phyloP scores from a whole-genome alignment of 2,329 filamentous ascomycete genomes.

The Allantophomopsis cytisporea region DNA sequence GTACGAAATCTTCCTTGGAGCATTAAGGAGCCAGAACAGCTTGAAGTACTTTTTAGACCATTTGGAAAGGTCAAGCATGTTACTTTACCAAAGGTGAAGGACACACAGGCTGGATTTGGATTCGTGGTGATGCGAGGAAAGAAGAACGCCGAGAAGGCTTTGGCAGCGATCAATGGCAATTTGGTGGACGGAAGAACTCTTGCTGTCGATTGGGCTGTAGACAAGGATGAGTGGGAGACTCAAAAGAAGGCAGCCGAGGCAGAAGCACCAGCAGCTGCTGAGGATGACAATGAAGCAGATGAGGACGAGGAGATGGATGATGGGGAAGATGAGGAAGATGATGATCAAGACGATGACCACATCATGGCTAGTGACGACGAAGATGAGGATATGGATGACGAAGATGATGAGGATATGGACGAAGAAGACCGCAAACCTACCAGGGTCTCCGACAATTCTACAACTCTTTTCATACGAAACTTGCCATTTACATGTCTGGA shows the following conservation, averaged over 20 bases:
- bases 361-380: constrained; percentile 22
- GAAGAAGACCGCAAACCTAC: constrained; percentile 21
- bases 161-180: constrained; percentile 79
- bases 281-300: constrained; percentile 20
- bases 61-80: constrained; percentile 87
- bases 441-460: constrained; percentile 46
- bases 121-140: constrained; percentile 80
- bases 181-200: constrained; percentile 76
- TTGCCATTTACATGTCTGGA: constrained; percentile 82
- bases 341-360: constrained; percentile 32
- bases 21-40: constrained; percentile 73
- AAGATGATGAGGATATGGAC: constrained; percentile 24
- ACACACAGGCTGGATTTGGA: constrained; percentile 69
- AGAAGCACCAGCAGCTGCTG: constrained; percentile 19
- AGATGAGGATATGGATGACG: constrained; percentile 22
- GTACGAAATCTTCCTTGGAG: constrained; percentile 94
- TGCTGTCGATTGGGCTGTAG: constrained; percentile 94
- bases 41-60: constrained; percentile 66
- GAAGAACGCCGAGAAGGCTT: constrained; percentile 83
- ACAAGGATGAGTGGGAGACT: constrained; percentile 74
- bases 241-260: constrained; percentile 30
- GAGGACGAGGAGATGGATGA: constrained; percentile 21
- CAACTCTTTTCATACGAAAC: constrained; percentile 86
- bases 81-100: constrained; percentile 65
- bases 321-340: constrained; percentile 40